phyloP scores from a whole-genome alignment of 306 rosid genomes.

The Myrica gale region DNA sequence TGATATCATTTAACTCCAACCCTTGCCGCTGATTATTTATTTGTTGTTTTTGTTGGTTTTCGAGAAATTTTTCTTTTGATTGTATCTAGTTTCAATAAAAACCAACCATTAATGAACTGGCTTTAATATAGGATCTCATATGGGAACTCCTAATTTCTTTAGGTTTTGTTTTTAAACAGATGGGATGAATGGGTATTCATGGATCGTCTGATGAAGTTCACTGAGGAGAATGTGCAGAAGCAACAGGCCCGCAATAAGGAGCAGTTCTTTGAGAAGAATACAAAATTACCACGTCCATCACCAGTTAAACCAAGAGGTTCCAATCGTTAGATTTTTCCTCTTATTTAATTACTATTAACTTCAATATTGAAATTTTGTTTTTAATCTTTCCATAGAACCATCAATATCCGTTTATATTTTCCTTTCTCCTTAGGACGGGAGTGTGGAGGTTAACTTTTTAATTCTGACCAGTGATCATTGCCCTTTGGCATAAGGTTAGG shows the following conservation, averaged over 20 bases:
- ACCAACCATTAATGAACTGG: no score
- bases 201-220: constrained; percentile 66
- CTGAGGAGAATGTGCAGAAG: constrained; percentile 51
- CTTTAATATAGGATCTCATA: no score
- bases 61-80: no score
- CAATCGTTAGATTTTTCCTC: constrained; percentile 40
- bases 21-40: no score
- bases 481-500: not conserved
- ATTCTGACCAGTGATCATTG: not conserved
- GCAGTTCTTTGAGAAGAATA: constrained; percentile 42
- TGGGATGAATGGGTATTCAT: constrained; percentile 89
- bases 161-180: constrained; percentile 39
- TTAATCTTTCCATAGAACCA: no score
- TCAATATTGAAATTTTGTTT: no score
- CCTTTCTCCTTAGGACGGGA: no score
- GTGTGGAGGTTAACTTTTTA: not conserved
- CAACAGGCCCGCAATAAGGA: constrained; percentile 36
- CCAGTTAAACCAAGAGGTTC: constrained; percentile 42
- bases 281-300: constrained; percentile 35
- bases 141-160: not conserved
- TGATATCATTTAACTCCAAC: no score
- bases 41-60: no score
- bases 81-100: no score
- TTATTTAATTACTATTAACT: constrained; percentile 13
- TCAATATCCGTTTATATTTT: no score